phyloP scores from a whole-genome alignment of 2,329 filamentous ascomycete species.

The Botryotinia convoluta region DNA sequence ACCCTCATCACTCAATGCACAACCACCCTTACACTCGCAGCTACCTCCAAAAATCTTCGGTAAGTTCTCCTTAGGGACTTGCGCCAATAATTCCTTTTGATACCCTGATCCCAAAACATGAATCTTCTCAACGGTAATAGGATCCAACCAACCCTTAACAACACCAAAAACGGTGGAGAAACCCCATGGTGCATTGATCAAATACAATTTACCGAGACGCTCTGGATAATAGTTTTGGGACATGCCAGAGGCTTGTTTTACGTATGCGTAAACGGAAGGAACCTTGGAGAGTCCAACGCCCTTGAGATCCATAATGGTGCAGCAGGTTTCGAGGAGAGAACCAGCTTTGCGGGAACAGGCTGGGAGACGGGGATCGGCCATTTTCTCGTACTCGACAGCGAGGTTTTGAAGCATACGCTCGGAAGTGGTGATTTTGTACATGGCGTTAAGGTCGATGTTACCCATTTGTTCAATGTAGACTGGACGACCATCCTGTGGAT shows the following conservation, averaged over 20 bases:
- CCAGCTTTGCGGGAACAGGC: slow-evolving; percentile 92
- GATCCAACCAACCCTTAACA: slow-evolving; percentile 92
- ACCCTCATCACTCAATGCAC: slow-evolving; percentile 81
- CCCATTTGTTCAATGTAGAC: slow-evolving; percentile 97
- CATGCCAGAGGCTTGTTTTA: slow-evolving; percentile 79
- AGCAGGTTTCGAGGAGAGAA: slow-evolving; percentile 92
- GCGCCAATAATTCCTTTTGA: slow-evolving; percentile 76
- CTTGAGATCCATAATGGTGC: slow-evolving; percentile 97
- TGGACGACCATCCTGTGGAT: slow-evolving; percentile 79
- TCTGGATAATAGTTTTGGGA: slow-evolving; percentile 99
- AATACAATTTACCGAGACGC: slow-evolving; percentile 89
- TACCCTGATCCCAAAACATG: slow-evolving; percentile 81
- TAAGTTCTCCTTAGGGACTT: slow-evolving; percentile 87
- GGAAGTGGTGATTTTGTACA: slow-evolving; percentile 88
- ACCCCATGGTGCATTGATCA: slow-evolving; percentile 98
- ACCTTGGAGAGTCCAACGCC: slow-evolving; percentile 83
- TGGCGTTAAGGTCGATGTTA: slow-evolving; percentile 82
- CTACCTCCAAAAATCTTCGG: slow-evolving; percentile 80
- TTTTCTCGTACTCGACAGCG: slow-evolving; percentile 95
- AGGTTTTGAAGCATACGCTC: slow-evolving; percentile 97
- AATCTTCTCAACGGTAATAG: slow-evolving; percentile 95
- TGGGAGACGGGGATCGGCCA: slow-evolving; percentile 87
- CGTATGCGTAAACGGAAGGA: slow-evolving; percentile 81
- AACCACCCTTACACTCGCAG: slow-evolving; percentile 81
- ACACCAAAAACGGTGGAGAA: slow-evolving; percentile 83